These are phyloP conservation scores for Metarhizium guizhouense DNA, from an alignment of 2,329 filamentous ascomycete genomes.

Conservation along the genomic window DNA sequence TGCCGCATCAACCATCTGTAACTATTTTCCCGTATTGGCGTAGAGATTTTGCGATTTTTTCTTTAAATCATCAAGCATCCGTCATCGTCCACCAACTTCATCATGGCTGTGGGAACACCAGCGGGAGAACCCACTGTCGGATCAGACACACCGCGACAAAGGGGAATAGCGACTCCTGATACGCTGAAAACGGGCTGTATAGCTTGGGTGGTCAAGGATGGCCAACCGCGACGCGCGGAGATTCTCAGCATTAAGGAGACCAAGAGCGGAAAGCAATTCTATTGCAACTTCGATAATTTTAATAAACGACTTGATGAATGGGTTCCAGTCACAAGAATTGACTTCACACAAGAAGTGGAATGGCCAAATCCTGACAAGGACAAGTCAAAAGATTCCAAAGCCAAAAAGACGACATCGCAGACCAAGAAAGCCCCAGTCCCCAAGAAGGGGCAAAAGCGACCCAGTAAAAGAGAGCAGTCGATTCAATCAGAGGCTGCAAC, in stretches of 20 bases:
- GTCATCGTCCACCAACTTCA: constrained; percentile 13
- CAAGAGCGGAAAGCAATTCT: constrained; percentile 81
- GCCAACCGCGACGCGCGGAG: constrained; percentile 82
- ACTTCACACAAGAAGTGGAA: constrained; percentile 85
- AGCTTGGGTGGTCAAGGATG: constrained; percentile 59
- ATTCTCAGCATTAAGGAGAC: constrained; percentile 90
- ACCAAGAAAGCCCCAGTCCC: constrained; percentile 50
- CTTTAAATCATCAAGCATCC: neutral
- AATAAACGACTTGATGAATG: constrained; percentile 84
- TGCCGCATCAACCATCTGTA: neutral
- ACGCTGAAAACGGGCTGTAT: constrained; percentile 60
- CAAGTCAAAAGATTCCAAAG: constrained; percentile 65
- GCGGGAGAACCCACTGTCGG: constrained; percentile 46
- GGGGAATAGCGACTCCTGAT: constrained; percentile 74
- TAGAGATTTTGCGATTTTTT: too few relatives aligned
- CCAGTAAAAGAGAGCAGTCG: constrained; percentile 46
- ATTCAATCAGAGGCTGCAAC: constrained; percentile 44
- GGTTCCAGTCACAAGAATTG: constrained; percentile 74
- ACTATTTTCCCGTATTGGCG: too few relatives aligned
- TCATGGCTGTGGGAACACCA: constrained; percentile 44
- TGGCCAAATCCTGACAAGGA: constrained; percentile 90
- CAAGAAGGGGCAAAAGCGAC: constrained; percentile 51
- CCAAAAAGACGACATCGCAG: constrained; percentile 55
- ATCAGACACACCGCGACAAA: constrained; percentile 52
- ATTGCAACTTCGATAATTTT: constrained; percentile 97